phyloP scores from a whole-genome alignment of 2,329 filamentous ascomycete species.

The Verticillium klebahnii region DNA sequence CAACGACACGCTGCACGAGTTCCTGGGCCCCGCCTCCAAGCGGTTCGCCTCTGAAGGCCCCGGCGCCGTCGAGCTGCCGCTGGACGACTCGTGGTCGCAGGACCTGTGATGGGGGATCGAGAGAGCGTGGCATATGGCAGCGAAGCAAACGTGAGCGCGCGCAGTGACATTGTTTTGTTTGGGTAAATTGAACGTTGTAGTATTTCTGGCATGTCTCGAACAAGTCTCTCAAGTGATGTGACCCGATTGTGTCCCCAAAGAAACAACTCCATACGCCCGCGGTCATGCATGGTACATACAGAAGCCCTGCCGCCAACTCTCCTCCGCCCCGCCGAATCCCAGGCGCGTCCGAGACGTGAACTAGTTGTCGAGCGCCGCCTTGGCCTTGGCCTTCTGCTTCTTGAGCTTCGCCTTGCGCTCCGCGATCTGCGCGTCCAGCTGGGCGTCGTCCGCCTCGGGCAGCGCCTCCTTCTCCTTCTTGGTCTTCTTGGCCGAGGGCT shows the following conservation, averaged over 20 bases:
- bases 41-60: constrained; percentile 18
- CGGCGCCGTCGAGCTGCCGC: neutral
- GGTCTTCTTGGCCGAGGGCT: constrained; percentile 25
- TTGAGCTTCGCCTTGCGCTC: constrained; percentile 52
- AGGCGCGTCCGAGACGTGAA: neutral
- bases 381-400: constrained; percentile 55
- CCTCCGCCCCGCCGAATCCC: constrained; percentile 1
- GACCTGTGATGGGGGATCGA: constrained; percentile 28
- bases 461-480: constrained; percentile 13
- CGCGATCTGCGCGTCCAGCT: constrained; percentile 55
- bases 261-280: constrained; percentile 14
- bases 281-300: constrained; percentile 14
- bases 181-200: constrained; percentile 8
- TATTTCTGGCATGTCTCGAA: constrained; percentile 10
- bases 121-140: neutral
- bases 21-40: constrained; percentile 52
- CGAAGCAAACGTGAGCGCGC: neutral
- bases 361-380: constrained; percentile 44
- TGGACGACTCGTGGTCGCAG: constrained; percentile 12
- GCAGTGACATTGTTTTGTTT: neutral
- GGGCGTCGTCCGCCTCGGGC: constrained; percentile 44
- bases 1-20: constrained; percentile 59
- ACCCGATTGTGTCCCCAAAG: constrained; percentile 10
- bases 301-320: constrained; percentile 7
- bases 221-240: constrained; percentile 5